Conservation (phyloP, 2,329 filamentous ascomycete species). For the Calonectria hawksworthii region DNA sequence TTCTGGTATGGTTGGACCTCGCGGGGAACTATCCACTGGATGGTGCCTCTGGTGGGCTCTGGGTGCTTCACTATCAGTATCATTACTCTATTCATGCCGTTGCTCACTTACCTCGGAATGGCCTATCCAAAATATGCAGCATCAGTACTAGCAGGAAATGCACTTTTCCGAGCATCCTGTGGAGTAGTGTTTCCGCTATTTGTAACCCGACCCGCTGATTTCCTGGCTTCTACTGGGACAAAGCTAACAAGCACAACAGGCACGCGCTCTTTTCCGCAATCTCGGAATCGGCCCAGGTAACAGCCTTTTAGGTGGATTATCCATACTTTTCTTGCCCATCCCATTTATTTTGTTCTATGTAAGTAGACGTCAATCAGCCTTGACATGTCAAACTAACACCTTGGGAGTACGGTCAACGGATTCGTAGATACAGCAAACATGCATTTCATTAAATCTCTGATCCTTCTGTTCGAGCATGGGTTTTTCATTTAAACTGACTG, state of each 20-base stretch:
- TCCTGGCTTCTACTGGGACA: neutral
- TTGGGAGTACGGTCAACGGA: neutral
- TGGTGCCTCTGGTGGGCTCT: constrained; percentile 9
- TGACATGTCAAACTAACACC: neutral
- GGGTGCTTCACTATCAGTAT: constrained; percentile 6
- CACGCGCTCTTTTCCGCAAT: constrained; percentile 7
- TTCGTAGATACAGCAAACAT: neutral
- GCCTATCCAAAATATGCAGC: constrained; percentile 21
- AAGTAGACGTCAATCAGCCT: neutral
- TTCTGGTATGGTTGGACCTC: constrained; percentile 34
- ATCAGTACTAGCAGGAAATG: constrained; percentile 17
- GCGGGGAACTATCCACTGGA: constrained; percentile 22
- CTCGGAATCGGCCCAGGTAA: constrained; percentile 10
- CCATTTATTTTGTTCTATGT: constrained; percentile 14
- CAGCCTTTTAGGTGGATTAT: constrained; percentile 11
- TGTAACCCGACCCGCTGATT: neutral
- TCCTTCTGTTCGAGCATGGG: rapidly evolving
- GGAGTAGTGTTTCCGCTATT: constrained; percentile 12
- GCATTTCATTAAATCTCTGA: neutral
- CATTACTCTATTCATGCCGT: constrained; percentile 11
- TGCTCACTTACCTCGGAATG: constrained; percentile 32
- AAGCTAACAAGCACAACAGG: neutral
- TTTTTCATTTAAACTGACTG: neutral
- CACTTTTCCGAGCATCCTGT: constrained; percentile 22
- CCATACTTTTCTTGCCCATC: constrained; percentile 11